Evolutionary conservation across 331 rosid species (phyloP).

Genomic region (Telfairia occidentalis): DNA sequence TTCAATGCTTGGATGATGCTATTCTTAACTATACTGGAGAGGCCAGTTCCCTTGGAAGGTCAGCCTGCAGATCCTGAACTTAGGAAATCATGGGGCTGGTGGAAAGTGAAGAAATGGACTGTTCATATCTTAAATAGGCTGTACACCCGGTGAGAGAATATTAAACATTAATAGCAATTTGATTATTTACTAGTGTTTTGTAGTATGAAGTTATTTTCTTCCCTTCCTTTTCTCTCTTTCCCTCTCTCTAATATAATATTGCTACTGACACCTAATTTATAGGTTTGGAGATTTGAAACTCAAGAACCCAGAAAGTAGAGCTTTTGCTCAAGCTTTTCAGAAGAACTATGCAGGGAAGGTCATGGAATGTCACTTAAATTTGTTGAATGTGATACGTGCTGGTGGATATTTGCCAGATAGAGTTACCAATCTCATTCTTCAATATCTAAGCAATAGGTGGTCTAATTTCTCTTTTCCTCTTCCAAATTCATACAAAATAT

Average conservation of each 20-base stretch:
- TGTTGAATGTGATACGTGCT: conserved; percentile 57
- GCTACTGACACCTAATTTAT: conserved; percentile 10
- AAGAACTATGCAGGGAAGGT: conserved; percentile 76
- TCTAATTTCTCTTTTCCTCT: background rate
- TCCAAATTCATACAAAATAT: background rate
- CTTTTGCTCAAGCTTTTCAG: conserved; percentile 87
- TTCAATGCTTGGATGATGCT: conserved; percentile 86
- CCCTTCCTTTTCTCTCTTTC: background rate
- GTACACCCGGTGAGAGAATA: conserved; percentile 55
- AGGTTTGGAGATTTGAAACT: conserved; percentile 87
- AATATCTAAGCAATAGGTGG: conserved; percentile 82
- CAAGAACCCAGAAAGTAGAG: conserved; percentile 65
- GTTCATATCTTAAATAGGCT: conserved; percentile 84
- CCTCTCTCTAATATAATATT: background rate
- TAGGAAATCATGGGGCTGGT: conserved; percentile 93
- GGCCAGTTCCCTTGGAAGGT: conserved; percentile 84
- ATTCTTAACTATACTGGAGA: conserved; percentile 63
- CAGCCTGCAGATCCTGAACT: conserved; percentile 83
- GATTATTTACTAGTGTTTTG: background rate
- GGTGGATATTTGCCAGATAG: conserved; percentile 90
- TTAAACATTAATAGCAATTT: background rate
- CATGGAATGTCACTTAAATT: conserved; percentile 73
- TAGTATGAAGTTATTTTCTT: background rate
- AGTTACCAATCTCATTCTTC: conserved; percentile 80
- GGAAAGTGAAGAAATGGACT: conserved; percentile 97